A percentile compares a stretch with the other conserved stretches of the same genome.
Conservation (phyloP, 2,329 filamentous ascomycete species). For the Beauveria brongniartii region DNA sequence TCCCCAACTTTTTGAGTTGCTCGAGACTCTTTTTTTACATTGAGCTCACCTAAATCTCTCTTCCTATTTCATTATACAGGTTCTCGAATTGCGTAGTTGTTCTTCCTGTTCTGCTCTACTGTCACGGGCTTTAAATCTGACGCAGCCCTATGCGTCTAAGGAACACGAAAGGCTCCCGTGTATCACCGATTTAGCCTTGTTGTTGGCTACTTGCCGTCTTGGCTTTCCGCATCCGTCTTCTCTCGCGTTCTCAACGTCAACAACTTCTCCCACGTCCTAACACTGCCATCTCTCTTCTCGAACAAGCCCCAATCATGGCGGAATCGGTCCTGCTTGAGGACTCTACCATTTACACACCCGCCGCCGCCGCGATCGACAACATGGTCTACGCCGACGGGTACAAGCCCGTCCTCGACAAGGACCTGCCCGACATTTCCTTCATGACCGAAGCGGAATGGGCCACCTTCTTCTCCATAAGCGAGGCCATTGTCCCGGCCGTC, state of each 20-base stretch:
- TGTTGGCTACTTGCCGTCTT: not conserved
- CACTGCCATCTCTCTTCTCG: too few species aligned
- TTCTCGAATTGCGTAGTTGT: not conserved
- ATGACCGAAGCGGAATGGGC: conserved; percentile 45
- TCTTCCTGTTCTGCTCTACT: not conserved
- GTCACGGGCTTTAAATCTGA: not conserved
- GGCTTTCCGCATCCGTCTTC: not conserved
- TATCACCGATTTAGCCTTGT: not conserved
- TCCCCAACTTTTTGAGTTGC: not conserved
- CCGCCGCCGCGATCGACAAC: not conserved
- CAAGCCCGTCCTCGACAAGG: conserved; percentile 1
- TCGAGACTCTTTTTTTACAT: not conserved
- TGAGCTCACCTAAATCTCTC: not conserved
- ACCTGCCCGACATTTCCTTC: conserved; percentile 24
- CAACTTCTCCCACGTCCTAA: too few species aligned
- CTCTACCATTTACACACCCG: not conserved
- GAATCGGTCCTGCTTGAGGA: conserved; percentile 5
- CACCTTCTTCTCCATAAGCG: conserved; percentile 44
- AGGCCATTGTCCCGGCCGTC: conserved; percentile 54
- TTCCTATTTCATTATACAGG: not conserved
- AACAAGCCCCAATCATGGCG: not conserved
- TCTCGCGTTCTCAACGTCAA: not conserved
- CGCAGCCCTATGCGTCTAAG: not conserved
- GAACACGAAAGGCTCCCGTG: not conserved
- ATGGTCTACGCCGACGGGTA: conserved; percentile 1